Base-by-base conservation (phyloP, 1,284 basidiomycete species). In the Ceratobasidium sp. region DNA sequence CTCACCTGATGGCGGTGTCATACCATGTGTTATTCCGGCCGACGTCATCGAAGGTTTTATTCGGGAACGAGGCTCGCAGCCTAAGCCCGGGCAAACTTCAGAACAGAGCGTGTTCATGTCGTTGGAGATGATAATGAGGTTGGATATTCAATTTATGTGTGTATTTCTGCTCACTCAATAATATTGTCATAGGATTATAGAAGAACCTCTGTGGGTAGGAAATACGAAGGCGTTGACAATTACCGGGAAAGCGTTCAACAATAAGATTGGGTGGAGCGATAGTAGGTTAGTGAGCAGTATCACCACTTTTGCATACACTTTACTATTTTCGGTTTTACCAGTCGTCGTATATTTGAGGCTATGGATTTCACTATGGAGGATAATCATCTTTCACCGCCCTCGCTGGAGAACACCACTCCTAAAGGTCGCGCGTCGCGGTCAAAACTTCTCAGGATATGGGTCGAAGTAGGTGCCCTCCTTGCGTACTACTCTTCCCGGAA, bases 401-500 rank as follows among this genome's bases (percentile, higher is more conserved):
- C 80, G 6, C 87, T 87, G 6, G 87, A 90, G 72, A 77, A 83
- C 9, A 79, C 72, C 13, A 84, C 82, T 1, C 76, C 81, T 1
- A 80, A 83, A 43, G 89, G 88, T 9, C 83, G 82, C 57, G 81
- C 83, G 63, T 87, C 84, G 73, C 85, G 89, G 14, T 84, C 84
- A 21, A 89, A 85, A 76, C 83, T 94, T 2, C 84, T 94, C 54
- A 85, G 91, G 32, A 89, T 89, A 26, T 94, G 92, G 92, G 84
- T 92, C 14, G 91, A 94, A 78, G 80, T 90, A 3, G 82, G 87
- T 55, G 86, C 91, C 1, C 92, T 89, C 87, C 74, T 89, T 30
- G 80, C 83, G 1, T 87, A 91, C 74, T 92, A 85, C 76, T 83
- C 83, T 61, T 86, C 85, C 50, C 79, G 82, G 41, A 74, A 86